These are phyloP conservation scores for Myriosclerotinia scirpicola DNA, from an alignment of 2,329 filamentous ascomycete genomes.

Conservation along the genomic window DNA sequence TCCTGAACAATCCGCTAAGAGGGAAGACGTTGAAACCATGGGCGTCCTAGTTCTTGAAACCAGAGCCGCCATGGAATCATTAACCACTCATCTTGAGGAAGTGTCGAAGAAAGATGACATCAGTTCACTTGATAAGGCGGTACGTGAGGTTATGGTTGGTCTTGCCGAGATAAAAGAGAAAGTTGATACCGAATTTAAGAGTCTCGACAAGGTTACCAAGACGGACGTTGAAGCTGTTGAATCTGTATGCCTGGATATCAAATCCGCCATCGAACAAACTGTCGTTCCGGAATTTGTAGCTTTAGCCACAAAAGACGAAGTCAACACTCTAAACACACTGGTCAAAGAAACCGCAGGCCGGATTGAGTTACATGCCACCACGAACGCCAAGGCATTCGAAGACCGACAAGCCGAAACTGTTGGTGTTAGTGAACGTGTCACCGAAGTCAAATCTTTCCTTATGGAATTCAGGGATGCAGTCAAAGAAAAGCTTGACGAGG, in stretches of 20 bases:
- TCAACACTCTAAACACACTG: slow-evolving; percentile 67
- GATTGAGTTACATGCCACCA: slow-evolving; percentile 65
- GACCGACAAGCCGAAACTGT: slow-evolving; percentile 82
- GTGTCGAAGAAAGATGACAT: slow-evolving; percentile 78
- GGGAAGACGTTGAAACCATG: slow-evolving; percentile 58
- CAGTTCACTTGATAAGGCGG: slow-evolving; percentile 70
- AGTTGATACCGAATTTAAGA: slow-evolving; percentile 45
- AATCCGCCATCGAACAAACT: slow-evolving; percentile 72
- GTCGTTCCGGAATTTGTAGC: slow-evolving; percentile 67
- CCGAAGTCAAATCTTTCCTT: slow-evolving; percentile 74
- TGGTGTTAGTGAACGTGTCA: slow-evolving; percentile 73
- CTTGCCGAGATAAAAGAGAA: slow-evolving; percentile 69
- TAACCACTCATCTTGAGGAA: slow-evolving; percentile 67
- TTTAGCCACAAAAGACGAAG: slow-evolving; percentile 73
- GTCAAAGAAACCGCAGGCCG: slow-evolving; percentile 72
- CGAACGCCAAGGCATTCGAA: slow-evolving; percentile 76
- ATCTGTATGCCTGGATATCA: slow-evolving; percentile 80
- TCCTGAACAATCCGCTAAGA: slow-evolving; percentile 66
- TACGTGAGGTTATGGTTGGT: slow-evolving; percentile 72
- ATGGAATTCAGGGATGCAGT: slow-evolving; percentile 77
- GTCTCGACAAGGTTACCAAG: slow-evolving; percentile 68
- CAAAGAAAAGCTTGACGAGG: slow-evolving; percentile 73
- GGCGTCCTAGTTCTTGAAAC: slow-evolving; percentile 67
- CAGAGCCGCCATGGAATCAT: slow-evolving; percentile 66
- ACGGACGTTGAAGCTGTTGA: slow-evolving; percentile 80